These are phyloP conservation scores for Quercus wislizeni DNA, from an alignment of 306 rosid species.

Conservation along the genomic window DNA sequence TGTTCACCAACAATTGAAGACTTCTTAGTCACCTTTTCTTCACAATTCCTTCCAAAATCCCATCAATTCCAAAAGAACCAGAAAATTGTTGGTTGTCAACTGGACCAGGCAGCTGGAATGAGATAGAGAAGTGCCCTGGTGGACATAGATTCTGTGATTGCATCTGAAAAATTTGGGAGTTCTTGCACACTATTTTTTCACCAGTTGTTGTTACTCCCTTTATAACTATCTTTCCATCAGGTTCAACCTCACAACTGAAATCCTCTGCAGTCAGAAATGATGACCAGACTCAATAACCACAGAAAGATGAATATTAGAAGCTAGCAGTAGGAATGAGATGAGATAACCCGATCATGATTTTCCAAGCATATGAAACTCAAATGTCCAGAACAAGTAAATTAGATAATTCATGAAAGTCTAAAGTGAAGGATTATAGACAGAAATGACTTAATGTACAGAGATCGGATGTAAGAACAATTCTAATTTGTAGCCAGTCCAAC, in stretches of 20 bases:
- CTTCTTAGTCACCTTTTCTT: conserved; percentile 21
- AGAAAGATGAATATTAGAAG: not conserved
- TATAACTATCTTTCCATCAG: conserved; percentile 33
- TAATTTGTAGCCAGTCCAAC: not conserved
- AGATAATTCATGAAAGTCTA: not conserved
- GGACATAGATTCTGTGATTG: conserved; percentile 41
- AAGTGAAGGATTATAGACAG: not conserved
- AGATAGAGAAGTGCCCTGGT: conserved; percentile 38
- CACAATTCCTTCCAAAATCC: conserved; percentile 39
- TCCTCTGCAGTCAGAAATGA: conserved; percentile 22
- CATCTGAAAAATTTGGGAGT: conserved; percentile 40
- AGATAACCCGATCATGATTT: no score
- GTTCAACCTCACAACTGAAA: conserved; percentile 40
- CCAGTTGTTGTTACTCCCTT: conserved; percentile 37
- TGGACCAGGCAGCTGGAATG: conserved; percentile 43
- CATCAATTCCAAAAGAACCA: conserved; percentile 36
- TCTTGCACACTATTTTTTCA: conserved; percentile 35
- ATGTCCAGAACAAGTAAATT: not conserved
- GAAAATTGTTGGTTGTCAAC: conserved; percentile 34
- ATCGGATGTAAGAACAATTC: not conserved
- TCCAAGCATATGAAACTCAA: no score
- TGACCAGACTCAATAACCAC: not conserved
- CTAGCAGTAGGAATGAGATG: not conserved
- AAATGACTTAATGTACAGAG: not conserved
- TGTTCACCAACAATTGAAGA: not conserved